Percentiles rank a stretch among this genome's conserved stretches.
These are phyloP conservation scores for Aspergillus olivimuriae DNA, from an alignment of 495 filamentous ascomycete species.

Conservation along the genomic window DNA sequence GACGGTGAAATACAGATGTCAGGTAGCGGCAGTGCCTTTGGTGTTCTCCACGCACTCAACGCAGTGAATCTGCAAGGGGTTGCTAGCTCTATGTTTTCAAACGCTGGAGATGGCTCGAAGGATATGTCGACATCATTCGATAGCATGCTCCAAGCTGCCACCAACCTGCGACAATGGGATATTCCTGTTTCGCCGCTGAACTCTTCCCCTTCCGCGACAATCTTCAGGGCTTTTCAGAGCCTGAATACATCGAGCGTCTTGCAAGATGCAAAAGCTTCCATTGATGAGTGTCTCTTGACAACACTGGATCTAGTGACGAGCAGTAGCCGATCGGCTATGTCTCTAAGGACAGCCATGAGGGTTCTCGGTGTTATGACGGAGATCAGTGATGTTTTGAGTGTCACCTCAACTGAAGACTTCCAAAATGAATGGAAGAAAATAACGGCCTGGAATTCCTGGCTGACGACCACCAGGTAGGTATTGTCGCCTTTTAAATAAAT, in stretches of 20 bases:
- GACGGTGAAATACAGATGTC: constrained; percentile 70
- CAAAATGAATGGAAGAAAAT: constrained; percentile 57
- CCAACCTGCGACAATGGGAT: constrained; percentile 89
- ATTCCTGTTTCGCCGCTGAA: constrained; percentile 62
- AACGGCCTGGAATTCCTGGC: constrained; percentile 62
- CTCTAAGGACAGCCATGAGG: constrained; percentile 58
- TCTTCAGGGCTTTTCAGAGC: constrained; percentile 75
- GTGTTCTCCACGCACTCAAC: constrained; percentile 38
- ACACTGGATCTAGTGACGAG: constrained; percentile 54
- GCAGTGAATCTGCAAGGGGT: constrained; percentile 43
- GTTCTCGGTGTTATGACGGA: constrained; percentile 75
- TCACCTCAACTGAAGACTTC: constrained; percentile 52
- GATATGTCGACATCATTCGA: constrained; percentile 45
- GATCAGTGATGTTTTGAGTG: constrained; percentile 66
- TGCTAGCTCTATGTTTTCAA: constrained; percentile 38
- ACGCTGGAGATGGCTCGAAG: constrained; percentile 17
- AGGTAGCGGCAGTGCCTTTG: constrained; percentile 39
- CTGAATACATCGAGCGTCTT: constrained; percentile 61
- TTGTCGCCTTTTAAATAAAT: constrained; percentile 12
- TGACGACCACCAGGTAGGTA: constrained; percentile 67
- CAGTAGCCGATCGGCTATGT: constrained; percentile 49
- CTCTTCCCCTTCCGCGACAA: constrained; percentile 54
- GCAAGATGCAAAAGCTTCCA: constrained; percentile 37
- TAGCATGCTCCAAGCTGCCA: constrained; percentile 72
- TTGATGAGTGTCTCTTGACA: constrained; percentile 59